These are phyloP conservation scores for Phaeophleospora eucalypticola DNA, from an alignment of 2,329 filamentous ascomycete species.

Conservation along the genomic window DNA sequence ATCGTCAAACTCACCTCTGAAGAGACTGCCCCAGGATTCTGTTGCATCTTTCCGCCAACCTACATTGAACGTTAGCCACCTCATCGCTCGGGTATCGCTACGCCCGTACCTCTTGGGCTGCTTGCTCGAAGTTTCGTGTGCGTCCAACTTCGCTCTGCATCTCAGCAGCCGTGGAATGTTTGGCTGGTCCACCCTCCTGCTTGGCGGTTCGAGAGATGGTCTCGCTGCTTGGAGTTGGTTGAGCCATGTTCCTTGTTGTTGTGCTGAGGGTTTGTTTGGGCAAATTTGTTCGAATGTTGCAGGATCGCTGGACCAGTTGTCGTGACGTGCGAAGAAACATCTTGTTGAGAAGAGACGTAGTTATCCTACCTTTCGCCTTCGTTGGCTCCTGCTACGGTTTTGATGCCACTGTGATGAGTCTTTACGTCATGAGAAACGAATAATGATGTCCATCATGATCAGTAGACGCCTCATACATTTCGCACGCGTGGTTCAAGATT, in stretches of 20 bases:
- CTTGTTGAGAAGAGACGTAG: not conserved
- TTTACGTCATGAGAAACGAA: not conserved
- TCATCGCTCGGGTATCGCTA: not conserved
- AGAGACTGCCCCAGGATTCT: slow-evolving; percentile 32
- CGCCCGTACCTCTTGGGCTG: slow-evolving; percentile 19
- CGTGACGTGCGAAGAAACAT: not conserved
- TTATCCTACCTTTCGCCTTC: not conserved
- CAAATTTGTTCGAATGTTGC: not conserved
- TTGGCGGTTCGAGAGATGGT: slow-evolving; percentile 33
- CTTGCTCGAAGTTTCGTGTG: slow-evolving; percentile 28
- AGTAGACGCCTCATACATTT: not conserved
- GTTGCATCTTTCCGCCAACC: slow-evolving; percentile 28
- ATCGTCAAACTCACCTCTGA: too few species aligned
- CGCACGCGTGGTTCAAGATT: too few species aligned
- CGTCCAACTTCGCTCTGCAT: slow-evolving; percentile 33
- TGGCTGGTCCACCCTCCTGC: slow-evolving; percentile 30
- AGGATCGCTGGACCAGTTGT: not conserved
- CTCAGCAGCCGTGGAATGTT: slow-evolving; percentile 32
- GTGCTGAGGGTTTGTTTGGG: slow-evolving; percentile 3
- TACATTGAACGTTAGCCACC: not conserved
- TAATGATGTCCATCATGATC: not conserved
- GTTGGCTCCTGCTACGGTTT: not conserved
- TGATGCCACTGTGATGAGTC: not conserved
- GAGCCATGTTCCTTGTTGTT: slow-evolving; percentile 14
- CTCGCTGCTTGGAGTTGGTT: slow-evolving; percentile 17